Conservation (phyloP, 768 basidiomycete species). For the Arthromyces matolae region DNA sequence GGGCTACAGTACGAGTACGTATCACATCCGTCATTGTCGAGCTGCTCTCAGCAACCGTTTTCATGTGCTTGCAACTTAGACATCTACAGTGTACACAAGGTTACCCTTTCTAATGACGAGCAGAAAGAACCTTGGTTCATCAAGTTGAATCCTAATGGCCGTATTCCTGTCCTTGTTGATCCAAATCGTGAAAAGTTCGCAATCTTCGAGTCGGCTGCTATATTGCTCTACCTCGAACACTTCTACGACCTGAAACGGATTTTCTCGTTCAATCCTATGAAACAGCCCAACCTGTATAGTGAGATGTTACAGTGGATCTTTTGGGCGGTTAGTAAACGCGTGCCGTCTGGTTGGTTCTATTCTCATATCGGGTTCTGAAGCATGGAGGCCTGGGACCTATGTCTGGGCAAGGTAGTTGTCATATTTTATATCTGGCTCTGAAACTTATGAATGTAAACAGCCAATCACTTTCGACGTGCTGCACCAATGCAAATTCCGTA, state of each 20-base stretch:
- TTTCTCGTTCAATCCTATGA: slow-evolving; percentile 35
- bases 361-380: background rate
- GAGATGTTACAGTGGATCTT: slow-evolving; percentile 48
- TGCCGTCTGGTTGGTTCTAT: background rate
- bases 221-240: slow-evolving; percentile 41
- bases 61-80: too few species aligned
- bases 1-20: slow-evolving; percentile 36
- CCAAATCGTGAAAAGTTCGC: slow-evolving; percentile 26
- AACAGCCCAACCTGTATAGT: slow-evolving; percentile 27
- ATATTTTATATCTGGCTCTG: background rate
- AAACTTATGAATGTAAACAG: background rate
- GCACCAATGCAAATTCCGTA: slow-evolving; percentile 18
- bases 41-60: background rate
- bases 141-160: slow-evolving; percentile 38
- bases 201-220: slow-evolving; percentile 43
- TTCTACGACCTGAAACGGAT: slow-evolving; percentile 40
- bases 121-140: slow-evolving; percentile 34
- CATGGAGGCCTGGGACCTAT: slow-evolving; percentile 21
- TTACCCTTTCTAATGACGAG: slow-evolving; percentile 15
- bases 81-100: slow-evolving; percentile 14
- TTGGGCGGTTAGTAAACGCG: slow-evolving; percentile 26
- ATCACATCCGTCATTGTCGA: background rate
- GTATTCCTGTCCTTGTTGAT: slow-evolving; percentile 36
- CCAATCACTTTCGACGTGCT: slow-evolving; percentile 11
- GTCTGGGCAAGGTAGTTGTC: slow-evolving; percentile 15